These are phyloP conservation scores for Puccinia triticina DNA, from an alignment of 1,284 basidiomycete species.

Conservation along the genomic window DNA sequence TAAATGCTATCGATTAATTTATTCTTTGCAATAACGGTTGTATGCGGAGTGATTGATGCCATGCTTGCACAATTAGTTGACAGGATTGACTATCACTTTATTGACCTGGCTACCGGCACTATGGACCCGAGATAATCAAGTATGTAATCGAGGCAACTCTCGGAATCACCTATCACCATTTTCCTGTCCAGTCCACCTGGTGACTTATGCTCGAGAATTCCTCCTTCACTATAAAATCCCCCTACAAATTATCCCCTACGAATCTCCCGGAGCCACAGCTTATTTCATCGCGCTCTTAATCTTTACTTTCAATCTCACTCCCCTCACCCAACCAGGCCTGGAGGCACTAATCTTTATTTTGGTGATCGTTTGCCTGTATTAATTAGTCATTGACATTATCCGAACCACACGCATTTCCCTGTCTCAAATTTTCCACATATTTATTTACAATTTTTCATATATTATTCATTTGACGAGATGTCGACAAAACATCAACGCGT, in stretches of 20 bases:
- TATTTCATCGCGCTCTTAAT: not conserved
- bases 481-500: not conserved
- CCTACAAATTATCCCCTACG: not conserved
- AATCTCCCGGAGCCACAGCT: not conserved
- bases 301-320: not conserved
- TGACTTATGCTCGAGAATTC: not conserved
- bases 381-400: not conserved
- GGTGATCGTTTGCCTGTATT: not conserved
- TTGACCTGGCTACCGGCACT: too few species aligned
- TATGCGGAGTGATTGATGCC: too few species aligned
- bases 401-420: too few species aligned
- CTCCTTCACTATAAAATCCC: not conserved
- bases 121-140: too few species aligned
- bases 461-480: not conserved
- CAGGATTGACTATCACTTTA: too few species aligned
- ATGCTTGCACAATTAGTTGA: too few species aligned
- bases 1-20: too few species aligned
- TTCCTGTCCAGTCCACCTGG: too few species aligned
- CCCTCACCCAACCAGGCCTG: not conserved
- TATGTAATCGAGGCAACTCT: too few species aligned
- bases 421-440: not conserved
- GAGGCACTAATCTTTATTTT: not conserved
- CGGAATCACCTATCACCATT: too few species aligned
- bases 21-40: too few species aligned
- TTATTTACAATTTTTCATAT: not conserved